These are phyloP conservation scores for Gynostemma pentaphyllum DNA, from an alignment of 306 rosid species.

Conservation along the genomic window DNA sequence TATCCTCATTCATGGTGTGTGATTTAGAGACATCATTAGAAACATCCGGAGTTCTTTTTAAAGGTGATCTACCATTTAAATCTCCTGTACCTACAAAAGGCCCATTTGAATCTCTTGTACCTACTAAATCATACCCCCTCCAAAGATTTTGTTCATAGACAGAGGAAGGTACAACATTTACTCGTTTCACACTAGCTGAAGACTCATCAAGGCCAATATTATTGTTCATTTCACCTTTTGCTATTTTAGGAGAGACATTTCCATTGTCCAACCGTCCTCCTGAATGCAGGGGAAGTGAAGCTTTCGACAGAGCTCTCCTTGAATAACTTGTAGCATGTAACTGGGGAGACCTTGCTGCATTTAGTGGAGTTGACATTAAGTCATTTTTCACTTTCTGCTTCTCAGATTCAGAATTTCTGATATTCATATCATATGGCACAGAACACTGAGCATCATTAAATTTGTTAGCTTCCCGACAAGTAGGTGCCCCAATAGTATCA, in stretches of 20 bases:
- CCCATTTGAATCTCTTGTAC: conserved; percentile 22
- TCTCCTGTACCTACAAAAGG: too few species aligned
- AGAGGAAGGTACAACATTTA: conserved; percentile 19
- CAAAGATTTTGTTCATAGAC: conserved; percentile 22
- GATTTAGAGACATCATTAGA: conserved; percentile 31
- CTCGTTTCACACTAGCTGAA: conserved; percentile 19
- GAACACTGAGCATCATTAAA: conserved; percentile 12
- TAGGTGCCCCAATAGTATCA: conserved; percentile 11
- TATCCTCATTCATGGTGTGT: conserved; percentile 19
- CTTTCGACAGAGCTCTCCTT: conserved; percentile 28
- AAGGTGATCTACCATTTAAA: conserved; percentile 32
- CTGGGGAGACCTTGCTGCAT: conserved; percentile 24
- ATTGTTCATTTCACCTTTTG: conserved; percentile 18
- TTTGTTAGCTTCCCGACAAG: conserved; percentile 21
- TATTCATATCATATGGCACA: conserved; percentile 15
- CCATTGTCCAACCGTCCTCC: conserved; percentile 28
- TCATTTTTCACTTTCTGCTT: conserved; percentile 14
- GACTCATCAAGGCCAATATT: conserved; percentile 20
- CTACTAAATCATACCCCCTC: conserved; percentile 18
- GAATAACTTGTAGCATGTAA: conserved; percentile 20
- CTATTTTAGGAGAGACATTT: conserved; percentile 17
- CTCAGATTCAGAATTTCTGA: conserved; percentile 20
- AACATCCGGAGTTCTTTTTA: conserved; percentile 27
- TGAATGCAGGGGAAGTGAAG: conserved; percentile 26
- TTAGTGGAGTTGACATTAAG: conserved; percentile 21